A percentile compares a stretch with the other conserved stretches of the same genome.
Evolutionary conservation across 129 eudicot genomes (phyloP).

Genomic region (Saussurea involucrata): DNA sequence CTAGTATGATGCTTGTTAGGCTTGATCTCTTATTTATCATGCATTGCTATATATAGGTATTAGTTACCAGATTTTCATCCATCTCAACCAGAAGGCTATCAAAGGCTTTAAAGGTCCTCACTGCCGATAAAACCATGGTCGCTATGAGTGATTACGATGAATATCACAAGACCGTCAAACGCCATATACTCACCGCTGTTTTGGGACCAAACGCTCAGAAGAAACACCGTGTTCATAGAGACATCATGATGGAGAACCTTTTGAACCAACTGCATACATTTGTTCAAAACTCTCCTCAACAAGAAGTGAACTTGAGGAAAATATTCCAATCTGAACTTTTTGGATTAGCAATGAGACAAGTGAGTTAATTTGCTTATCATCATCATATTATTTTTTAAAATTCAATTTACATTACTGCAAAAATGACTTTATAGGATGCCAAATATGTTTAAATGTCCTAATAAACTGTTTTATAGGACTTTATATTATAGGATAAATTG

Average conservation of each 20-base stretch:
- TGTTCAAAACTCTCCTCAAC: slow-evolving; percentile 27
- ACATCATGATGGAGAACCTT: slow-evolving; percentile 50
- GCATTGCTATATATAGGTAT: slow-evolving; percentile 53
- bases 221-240: slow-evolving; percentile 60
- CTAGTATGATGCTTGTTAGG: background rate
- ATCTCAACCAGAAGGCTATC: slow-evolving; percentile 82
- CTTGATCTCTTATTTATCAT: background rate
- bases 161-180: slow-evolving; percentile 60
- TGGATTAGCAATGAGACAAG: slow-evolving; percentile 76
- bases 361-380: slow-evolving; percentile 28
- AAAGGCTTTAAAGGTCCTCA: slow-evolving; percentile 65
- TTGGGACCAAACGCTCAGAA: slow-evolving; percentile 93
- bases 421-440: background rate
- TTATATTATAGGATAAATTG: background rate
- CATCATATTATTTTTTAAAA: background rate
- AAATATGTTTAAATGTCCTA: background rate
- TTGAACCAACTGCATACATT: slow-evolving; percentile 35
- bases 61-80: slow-evolving; percentile 73
- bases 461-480: background rate
- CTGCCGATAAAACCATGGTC: slow-evolving; percentile 75
- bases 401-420: background rate
- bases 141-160: slow-evolving; percentile 91
- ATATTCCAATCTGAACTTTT: slow-evolving; percentile 78
- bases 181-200: slow-evolving; percentile 45
- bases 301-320: slow-evolving; percentile 58